These are phyloP conservation scores for Alloteropsis semialata DNA, from an alignment of 176 grass and related monocot genomes.

Conservation along the genomic window DNA sequence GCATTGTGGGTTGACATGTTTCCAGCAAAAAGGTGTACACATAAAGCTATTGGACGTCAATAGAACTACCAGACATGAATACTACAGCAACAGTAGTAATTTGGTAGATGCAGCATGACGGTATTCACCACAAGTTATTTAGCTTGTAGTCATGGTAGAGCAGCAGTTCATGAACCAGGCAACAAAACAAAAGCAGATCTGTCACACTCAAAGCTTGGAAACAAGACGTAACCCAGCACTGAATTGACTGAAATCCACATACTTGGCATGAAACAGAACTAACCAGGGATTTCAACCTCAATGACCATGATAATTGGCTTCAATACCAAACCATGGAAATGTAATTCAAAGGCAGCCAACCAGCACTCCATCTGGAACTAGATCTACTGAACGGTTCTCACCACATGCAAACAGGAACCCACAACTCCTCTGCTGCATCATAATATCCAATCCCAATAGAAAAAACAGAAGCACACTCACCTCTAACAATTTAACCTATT, in stretches of 20 bases:
- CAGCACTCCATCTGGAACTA: no score
- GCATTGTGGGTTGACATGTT: background rate
- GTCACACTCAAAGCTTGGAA: background rate
- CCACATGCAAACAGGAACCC: no score
- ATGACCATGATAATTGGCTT: no score
- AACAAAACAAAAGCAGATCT: background rate
- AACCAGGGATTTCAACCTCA: background rate
- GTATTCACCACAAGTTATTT: background rate
- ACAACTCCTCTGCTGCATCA: no score
- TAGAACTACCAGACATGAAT: background rate
- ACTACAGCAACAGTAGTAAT: background rate
- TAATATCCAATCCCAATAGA: no score
- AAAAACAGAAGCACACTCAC: background rate
- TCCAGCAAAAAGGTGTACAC: background rate
- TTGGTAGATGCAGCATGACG: background rate
- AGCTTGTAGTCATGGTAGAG: background rate
- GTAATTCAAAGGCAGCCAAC: no score
- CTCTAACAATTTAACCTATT: background rate
- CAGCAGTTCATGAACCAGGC: background rate
- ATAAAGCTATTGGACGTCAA: background rate
- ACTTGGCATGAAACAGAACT: background rate
- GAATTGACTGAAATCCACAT: background rate
- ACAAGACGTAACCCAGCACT: background rate
- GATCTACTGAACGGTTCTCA: no score
- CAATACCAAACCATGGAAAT: no score